phyloP scores from a whole-genome alignment of 768 basidiomycete genomes.

The Tulasnella sp. region DNA sequence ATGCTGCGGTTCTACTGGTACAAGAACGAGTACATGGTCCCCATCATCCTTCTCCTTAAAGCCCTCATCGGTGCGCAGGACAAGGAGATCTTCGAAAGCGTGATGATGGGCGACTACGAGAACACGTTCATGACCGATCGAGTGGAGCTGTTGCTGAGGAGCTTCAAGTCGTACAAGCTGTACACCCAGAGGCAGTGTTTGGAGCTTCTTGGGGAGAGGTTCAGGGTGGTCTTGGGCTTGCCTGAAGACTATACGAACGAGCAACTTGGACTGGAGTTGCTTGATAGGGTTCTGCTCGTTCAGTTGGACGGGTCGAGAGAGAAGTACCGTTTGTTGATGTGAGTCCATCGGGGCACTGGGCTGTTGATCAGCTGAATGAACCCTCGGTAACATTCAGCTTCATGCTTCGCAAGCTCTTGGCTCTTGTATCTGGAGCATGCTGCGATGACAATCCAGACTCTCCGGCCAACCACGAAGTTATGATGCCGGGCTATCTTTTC shows the following conservation, averaged over 20 bases:
- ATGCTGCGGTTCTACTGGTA: conserved; percentile 94
- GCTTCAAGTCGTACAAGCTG: conserved; percentile 87
- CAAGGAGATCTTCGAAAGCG: conserved; percentile 90
- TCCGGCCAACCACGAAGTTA: conserved; percentile 94
- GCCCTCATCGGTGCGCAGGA: conserved; percentile 85
- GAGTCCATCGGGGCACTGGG: conserved; percentile 25
- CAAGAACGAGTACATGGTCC: conserved; percentile 97
- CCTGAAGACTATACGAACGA: conserved; percentile 90
- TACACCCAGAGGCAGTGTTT: conserved; percentile 84
- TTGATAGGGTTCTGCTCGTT: conserved; percentile 79
- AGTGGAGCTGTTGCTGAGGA: conserved; percentile 84
- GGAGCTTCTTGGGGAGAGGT: conserved; percentile 93
- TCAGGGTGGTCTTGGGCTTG: conserved; percentile 78
- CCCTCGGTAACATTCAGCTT: conserved; percentile 43
- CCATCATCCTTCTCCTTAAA: conserved; percentile 93
- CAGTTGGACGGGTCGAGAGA: conserved; percentile 80
- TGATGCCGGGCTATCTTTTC: conserved; percentile 85
- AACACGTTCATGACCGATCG: conserved; percentile 98
- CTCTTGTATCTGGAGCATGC: conserved; percentile 79
- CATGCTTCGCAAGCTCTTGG: conserved; percentile 93
- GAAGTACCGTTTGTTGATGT: conserved; percentile 93
- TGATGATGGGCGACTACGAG: conserved; percentile 93
- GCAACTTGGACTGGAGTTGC: conserved; percentile 67
- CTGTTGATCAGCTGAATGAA: not conserved
- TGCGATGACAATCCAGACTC: conserved; percentile 97